Conservation (phyloP, 2,329 filamentous ascomycete species). For the Gyromitra esculenta region DNA sequence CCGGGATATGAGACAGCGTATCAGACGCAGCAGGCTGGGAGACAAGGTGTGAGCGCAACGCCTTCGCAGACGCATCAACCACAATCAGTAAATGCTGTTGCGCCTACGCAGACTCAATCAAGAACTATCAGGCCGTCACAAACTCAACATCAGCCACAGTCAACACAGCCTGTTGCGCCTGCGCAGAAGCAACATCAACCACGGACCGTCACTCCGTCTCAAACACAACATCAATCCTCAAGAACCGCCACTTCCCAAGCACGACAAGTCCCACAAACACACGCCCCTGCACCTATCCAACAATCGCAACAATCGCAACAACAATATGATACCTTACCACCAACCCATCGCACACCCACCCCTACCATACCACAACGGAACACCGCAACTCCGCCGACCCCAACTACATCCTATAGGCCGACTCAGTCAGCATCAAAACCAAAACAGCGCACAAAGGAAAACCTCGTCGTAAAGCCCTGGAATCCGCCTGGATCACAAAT, state of each 20-base stretch:
- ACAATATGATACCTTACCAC: slow-evolving; percentile 4
- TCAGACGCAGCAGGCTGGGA: slow-evolving; percentile 19
- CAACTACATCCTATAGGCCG: not conserved
- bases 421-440: not conserved
- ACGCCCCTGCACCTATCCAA: not conserved
- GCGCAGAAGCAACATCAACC: slow-evolving; percentile 17
- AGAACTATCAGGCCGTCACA: not conserved
- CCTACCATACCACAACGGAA: not conserved
- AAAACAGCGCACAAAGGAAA: not conserved
- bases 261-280: not conserved
- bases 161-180: not conserved
- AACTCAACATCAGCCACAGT: slow-evolving; percentile 6
- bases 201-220: not conserved
- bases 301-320: slow-evolving; percentile 2
- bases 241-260: not conserved
- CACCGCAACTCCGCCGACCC: not conserved
- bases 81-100: not conserved
- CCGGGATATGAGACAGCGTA: slow-evolving; percentile 12
- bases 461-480: not conserved
- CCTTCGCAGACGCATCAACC: slow-evolving; percentile 6
- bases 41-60: not conserved
- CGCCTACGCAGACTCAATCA: not conserved
- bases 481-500: not conserved
- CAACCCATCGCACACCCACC: not conserved
- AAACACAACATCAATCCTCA: slow-evolving; percentile 11